Percentiles rank a stretch among this genome's conserved stretches.
Evolutionary conservation across 352 stramenopile genomes (phyloP).

Genomic region (Phytopythium aichiense): DNA sequence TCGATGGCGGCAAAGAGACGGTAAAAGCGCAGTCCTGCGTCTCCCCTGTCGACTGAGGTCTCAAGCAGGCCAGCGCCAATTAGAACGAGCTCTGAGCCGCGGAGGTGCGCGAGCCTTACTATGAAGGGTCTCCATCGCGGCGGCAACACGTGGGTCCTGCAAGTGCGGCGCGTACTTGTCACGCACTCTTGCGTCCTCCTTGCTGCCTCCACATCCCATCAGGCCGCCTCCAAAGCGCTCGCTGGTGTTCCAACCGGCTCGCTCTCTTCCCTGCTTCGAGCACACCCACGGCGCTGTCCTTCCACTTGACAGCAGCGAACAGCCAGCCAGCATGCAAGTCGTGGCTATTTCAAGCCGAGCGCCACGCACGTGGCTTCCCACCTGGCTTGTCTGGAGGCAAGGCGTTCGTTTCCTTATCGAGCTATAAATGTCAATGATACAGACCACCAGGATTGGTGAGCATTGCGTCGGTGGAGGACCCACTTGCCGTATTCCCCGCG

Average conservation of each 20-base stretch:
- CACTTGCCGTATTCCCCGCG: background rate
- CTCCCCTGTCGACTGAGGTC: slow-evolving; percentile 31
- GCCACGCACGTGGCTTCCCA: background rate
- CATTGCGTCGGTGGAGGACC: background rate
- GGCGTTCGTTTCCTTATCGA: background rate
- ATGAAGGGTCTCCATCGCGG: slow-evolving; percentile 33
- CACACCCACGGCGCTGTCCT: too few relatives aligned
- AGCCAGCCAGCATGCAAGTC: background rate
- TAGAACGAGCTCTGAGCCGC: background rate
- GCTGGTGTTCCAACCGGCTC: background rate
- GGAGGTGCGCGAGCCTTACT: slow-evolving; percentile 6
- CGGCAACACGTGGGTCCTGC: slow-evolving; percentile 29
- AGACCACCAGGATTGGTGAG: too few relatives aligned
- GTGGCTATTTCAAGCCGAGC: background rate
- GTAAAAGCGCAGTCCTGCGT: slow-evolving; percentile 35
- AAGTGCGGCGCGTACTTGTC: slow-evolving; percentile 32
- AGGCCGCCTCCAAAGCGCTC: background rate
- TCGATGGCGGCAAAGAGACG: slow-evolving; percentile 48
- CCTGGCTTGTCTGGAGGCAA: background rate
- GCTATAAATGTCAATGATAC: background rate
- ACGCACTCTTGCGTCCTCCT: slow-evolving; percentile 20
- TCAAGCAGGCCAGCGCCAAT: background rate
- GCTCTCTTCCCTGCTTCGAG: background rate
- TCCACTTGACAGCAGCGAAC: background rate
- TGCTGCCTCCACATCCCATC: slow-evolving; percentile 46